These are phyloP conservation scores for Spencermartinsiella europaea DNA, from an alignment of 805 yeast genomes.

Conservation along the genomic window DNA sequence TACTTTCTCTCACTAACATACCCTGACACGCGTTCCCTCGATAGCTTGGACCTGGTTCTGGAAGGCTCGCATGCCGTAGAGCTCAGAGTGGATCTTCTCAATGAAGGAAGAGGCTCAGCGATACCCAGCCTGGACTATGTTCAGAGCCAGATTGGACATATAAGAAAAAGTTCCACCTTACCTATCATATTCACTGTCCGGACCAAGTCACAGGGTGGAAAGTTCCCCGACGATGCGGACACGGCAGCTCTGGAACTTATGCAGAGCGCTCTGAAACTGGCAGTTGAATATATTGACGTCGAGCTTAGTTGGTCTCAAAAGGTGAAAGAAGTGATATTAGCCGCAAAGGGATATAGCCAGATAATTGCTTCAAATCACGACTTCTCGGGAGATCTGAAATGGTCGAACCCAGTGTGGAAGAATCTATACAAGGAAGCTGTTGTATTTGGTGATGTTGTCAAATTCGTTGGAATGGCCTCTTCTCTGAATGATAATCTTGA, in stretches of 20 bases:
- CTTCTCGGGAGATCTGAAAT: constrained; percentile 52
- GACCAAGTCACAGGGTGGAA: constrained; percentile 77
- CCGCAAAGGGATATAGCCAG: constrained; percentile 54
- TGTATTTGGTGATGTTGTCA: constrained; percentile 63
- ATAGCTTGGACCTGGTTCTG: constrained; percentile 46
- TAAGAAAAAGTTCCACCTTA: constrained; percentile 58
- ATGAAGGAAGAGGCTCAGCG: constrained; percentile 30
- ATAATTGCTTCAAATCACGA: constrained; percentile 84
- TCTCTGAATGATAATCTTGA: constrained; percentile 60
- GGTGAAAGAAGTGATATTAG: constrained; percentile 47
- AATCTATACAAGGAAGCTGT: constrained; percentile 63
- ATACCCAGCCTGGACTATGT: constrained; percentile 44
- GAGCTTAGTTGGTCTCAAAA: constrained; percentile 65
- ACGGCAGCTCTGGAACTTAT: constrained; percentile 47
- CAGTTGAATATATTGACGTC: constrained; percentile 75
- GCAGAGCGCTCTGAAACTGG: constrained; percentile 63
- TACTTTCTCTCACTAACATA: constrained; percentile 69
- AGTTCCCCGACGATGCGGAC: constrained; percentile 56
- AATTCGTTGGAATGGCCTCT: constrained; percentile 76
- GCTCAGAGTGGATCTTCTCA: constrained; percentile 69
- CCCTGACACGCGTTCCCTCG: constrained; percentile 51
- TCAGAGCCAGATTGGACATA: constrained; percentile 62
- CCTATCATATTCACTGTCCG: constrained; percentile 83
- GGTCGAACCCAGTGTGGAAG: constrained; percentile 73
- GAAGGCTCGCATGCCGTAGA: constrained; percentile 81